Conservation (phyloP, 1,284 basidiomycete genomes). For the Golubevia sp. region DNA sequence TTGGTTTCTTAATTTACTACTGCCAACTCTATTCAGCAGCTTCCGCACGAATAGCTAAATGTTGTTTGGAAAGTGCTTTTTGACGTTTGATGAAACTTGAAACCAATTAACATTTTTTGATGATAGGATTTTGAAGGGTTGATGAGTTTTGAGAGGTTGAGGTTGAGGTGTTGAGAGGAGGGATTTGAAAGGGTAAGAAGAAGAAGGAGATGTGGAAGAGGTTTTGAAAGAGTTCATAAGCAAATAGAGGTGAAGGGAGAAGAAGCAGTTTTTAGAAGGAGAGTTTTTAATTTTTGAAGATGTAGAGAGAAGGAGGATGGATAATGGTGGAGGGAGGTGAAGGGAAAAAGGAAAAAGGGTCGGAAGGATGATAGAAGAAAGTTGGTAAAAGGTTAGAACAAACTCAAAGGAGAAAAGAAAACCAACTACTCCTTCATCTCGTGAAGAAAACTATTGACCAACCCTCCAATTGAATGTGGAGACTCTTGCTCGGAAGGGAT, state of each 20-base stretch:
- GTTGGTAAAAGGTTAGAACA: not conserved
- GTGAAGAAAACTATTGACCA: not conserved
- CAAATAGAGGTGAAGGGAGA: not conserved
- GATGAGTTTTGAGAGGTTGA: too few relatives aligned
- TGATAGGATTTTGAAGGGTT: too few relatives aligned
- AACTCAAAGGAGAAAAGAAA: not conserved
- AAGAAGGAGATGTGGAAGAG: not conserved
- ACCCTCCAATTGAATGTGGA: conserved; percentile 1
- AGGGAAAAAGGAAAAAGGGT: not conserved
- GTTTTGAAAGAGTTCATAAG: not conserved
- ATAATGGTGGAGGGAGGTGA: conserved; percentile 1
- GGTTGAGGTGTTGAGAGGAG: not conserved
- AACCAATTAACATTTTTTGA: too few relatives aligned
- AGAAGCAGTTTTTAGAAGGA: not conserved
- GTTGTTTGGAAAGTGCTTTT: conserved; percentile 27
- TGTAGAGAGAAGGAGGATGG: not conserved
- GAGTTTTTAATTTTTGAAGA: not conserved
- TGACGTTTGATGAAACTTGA: conserved; percentile 46
- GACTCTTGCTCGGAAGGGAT: conserved; percentile 4
- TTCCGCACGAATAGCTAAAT: conserved; percentile 10
- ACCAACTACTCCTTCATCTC: not conserved
- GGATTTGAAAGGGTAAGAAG: not conserved
- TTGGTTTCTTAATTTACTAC: too few relatives aligned
- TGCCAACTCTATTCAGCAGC: conserved; percentile 4
- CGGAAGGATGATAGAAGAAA: not conserved